Conservation (phyloP, 129 eudicot genomes). For the Deinandra increscens region DNA sequence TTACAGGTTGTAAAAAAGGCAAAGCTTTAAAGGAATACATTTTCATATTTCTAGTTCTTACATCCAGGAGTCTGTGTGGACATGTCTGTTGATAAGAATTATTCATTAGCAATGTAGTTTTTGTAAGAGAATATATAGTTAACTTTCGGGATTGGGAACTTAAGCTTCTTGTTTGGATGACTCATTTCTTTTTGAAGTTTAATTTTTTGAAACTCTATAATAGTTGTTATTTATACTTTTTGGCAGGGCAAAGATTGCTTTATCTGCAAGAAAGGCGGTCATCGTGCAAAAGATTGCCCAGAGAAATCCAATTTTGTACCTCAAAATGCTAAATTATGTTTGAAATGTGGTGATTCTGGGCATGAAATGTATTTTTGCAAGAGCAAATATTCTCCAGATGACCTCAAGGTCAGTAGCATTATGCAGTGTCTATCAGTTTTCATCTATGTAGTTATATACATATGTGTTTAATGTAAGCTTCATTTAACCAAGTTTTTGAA, state of each 20-base stretch:
- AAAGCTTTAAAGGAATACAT: background rate
- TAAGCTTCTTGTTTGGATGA: background rate
- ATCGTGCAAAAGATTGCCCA: conserved; percentile 94
- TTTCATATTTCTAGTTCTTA: background rate
- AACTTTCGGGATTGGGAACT: background rate
- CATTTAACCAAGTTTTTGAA: background rate
- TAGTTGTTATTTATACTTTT: background rate
- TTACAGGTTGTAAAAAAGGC: background rate
- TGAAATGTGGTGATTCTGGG: conserved; percentile 88
- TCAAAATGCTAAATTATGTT: conserved; percentile 48
- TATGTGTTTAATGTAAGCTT: conserved; percentile 13
- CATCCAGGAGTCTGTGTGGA: background rate
- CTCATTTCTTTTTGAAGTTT: background rate
- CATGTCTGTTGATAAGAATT: background rate
- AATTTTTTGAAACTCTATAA: conserved; percentile 6
- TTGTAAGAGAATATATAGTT: background rate
- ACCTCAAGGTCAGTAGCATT: conserved; percentile 62
- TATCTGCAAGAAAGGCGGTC: conserved; percentile 84
- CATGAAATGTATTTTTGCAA: conserved; percentile 82
- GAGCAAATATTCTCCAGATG: conserved; percentile 60
- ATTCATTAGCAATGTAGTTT: background rate
- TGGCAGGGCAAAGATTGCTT: conserved; percentile 75
- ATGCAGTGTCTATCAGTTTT: background rate
- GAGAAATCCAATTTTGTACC: conserved; percentile 44
- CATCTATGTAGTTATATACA: background rate